Evolutionary conservation across 1,139 yeast genomes (phyloP), one percentile per base, ranked within the genome.

Genomic region (Sugiyamaella xylanicola): DNA sequence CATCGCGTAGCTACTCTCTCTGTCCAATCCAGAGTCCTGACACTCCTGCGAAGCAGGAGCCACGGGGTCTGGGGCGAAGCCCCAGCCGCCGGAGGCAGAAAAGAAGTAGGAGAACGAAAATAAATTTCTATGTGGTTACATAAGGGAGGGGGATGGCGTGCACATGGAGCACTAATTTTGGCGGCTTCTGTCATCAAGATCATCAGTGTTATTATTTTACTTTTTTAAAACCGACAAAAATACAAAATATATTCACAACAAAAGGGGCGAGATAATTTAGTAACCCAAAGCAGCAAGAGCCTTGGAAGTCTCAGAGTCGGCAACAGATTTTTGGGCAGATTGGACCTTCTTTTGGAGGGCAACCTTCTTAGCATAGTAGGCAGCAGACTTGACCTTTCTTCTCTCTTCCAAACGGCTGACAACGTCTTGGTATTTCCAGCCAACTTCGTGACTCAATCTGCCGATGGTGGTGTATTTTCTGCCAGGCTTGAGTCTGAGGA

Each of bases 371-470:
- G 96, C 95, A 85, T 91, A 90, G 87, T 90, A 95, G 80, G 95
- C 99, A 77, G 97, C 96, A 73, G 97, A 86, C 85, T 87, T 91
- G 79, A 92, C 95, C 89, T 90, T 92, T 85, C 99, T 89, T 93
- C 95, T 93, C 81, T 91, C 98, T 85, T 93, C 99, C 78, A 93
- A 89, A 78, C 92, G 86, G 76, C 89, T 90, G 72, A 93, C 99
- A 76, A 95, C 87, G 68, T 95, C 91, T 82, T 92, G 96, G 95
- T 93, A 95, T 82, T 92, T 93, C 99, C 99, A 93, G 79, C 99
- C 99, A 72, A 93, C 98, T 75, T 97, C 87, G 72, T 95, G 79
- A 68, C 97, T 87, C 77, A 92, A 85, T 79, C 93, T 91, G 78
- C 96, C 96, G 72, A 95, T 91, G 69, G 98, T 89, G 80, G 97